phyloP scores from a whole-genome alignment of 2,329 filamentous ascomycete genomes.

The Plectosphaerella plurivora region DNA sequence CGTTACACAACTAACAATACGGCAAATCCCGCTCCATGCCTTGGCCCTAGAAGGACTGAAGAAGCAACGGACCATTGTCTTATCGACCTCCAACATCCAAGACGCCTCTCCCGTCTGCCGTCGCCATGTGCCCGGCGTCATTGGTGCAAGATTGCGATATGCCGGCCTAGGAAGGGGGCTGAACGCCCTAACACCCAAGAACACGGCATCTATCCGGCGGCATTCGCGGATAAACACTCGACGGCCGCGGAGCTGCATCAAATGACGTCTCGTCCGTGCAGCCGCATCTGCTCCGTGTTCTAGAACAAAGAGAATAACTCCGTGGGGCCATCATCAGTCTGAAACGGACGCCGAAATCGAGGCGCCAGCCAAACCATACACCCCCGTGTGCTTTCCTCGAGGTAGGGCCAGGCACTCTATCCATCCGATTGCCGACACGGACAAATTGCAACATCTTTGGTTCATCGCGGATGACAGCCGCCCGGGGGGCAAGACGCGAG shows the following conservation, averaged over 20 bases:
- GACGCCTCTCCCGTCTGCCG: neutral
- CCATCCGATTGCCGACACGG: no score
- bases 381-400: neutral
- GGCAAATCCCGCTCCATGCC: no score
- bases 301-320: no score
- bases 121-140: neutral
- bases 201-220: neutral
- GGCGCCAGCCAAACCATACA: neutral
- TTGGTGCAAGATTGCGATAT: slow-evolving; percentile 2
- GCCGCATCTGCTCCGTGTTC: no score
- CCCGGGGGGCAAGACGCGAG: no score
- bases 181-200: neutral
- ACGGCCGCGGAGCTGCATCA: neutral
- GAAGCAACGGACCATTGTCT: no score
- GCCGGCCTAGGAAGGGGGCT: neutral
- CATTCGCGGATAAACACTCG: neutral
- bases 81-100: no score
- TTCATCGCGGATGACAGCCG: no score
- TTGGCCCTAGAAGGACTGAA: no score
- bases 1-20: no score
- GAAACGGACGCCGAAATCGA: neutral
- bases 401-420: no score
- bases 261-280: neutral
- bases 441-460: no score
- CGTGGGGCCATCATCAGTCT: neutral